Evolutionary conservation across 306 rosid genomes (phyloP), one percentile per base, ranked within the genome.

Genomic region (Begonia masoniana): DNA sequence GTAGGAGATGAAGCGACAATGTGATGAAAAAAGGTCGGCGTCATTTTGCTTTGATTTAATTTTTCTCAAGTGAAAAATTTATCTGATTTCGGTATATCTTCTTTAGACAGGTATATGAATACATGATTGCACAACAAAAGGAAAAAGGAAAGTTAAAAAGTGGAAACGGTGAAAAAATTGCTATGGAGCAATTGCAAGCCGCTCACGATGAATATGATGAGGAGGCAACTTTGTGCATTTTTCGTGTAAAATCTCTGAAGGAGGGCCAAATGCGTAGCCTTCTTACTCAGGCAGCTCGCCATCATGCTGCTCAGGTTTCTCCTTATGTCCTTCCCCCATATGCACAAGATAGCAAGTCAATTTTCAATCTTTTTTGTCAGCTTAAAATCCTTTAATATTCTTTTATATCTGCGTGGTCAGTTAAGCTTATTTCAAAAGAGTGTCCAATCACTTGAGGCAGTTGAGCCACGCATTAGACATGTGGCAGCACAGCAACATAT

Each of bases 1-100:
- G 75, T 82, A 83, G 96, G 94, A 87, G 72, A 87, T 87, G 96
- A 87, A 83, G 81, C 88, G 82, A 15, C 94, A 87, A 52, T 87
- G 96, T 24, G 94, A 83, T 43, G 96, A 87, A 50, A 87, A 87
- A 71, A 83, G 89, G 94, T 87, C 13, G 10, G 47, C 58, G 54
- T 55, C 36, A 42, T 52, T 64, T 52, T 53, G 12, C 53, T 55
- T 57, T 15, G 17, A 10, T 43, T 49, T 62, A 10, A 58, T 68
- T 68, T 70, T 54, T 59, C 52, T 47, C 41, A 35, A 39, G 41
- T 5, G 58, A 57, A 31, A 31, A 12, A 59, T 50, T 62, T 41
- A 63, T 62, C 77, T 80, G 60, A 87, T 57, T 74, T 56, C 63
- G 50, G 49, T 71, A 55, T 58, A 43, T 76, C 59, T 39, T 68